Evolutionary conservation across 2,329 filamentous ascomycete genomes (phyloP), one percentile per base, ranked within the genome.

Genomic region (Colletotrichum salicis): DNA sequence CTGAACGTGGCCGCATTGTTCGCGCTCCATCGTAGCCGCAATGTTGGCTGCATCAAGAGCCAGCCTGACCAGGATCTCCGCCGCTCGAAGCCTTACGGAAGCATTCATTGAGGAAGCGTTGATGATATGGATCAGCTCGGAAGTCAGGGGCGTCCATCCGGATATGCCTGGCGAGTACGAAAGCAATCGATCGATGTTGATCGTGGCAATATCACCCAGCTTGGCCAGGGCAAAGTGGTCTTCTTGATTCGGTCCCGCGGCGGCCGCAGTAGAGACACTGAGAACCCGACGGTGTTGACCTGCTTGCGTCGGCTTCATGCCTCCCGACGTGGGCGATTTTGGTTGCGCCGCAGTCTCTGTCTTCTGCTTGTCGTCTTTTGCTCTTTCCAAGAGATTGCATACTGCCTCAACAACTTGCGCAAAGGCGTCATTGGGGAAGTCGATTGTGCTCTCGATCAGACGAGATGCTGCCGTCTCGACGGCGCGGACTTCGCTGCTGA

Each of bases 381-480:
- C 78, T 31, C 80, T 77, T 41, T 88, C 86, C 6, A 97, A 85
- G 7, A 98, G 85, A 57, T 88, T 86, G 77, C 94, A 95, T 4
- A 97, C 87, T 0, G 95, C 92, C 65, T 87, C 84, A 1, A 98
- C 85, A 11, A 98, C 90, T 74, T 94, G 90, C 5, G 92, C 84
- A 76, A 98, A 98, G 0, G 94, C 87, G 19, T 91, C 87, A 74
- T 96, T 95, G 0, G 95, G 94, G 77, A 97, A 98, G 76, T 98
- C 95, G 19, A 93, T 87, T 0, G 95, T 98, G 81, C 95, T 97
- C 79, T 98, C 96, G 70, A 98, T 91, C 22, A 99, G 86, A 73
- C 96, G 91, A 1, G 91, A 91, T 1, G 95, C 94, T 3, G 96
- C 96, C 7, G 93, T 92, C 80, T 98, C 94, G 0, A 98, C 96